Conservation (phyloP, 441 rosid species). For the Viola pubescens region DNA sequence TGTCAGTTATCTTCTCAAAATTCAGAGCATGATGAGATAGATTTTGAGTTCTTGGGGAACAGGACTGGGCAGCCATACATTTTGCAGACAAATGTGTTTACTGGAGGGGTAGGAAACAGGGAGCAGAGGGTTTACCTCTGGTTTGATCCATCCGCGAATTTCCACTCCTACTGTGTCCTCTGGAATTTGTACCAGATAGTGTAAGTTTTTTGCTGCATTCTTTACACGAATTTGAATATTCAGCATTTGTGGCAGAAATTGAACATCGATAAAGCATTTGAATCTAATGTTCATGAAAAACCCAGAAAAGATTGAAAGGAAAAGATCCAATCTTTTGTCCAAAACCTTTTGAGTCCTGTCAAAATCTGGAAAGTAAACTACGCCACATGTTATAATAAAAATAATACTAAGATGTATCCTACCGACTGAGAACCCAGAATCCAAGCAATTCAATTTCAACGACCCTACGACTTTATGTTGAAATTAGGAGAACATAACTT, state of each 20-base stretch:
- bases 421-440: too few species aligned
- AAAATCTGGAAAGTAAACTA: too few species aligned
- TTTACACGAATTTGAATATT: not conserved
- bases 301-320: not conserved
- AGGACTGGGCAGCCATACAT: conserved; percentile 58
- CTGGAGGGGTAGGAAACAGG: conserved; percentile 48
- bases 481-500: not conserved
- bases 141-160: conserved; percentile 47
- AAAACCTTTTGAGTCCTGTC: too few species aligned
- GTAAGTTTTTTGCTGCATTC: conserved; percentile 11
- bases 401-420: too few species aligned
- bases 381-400: too few species aligned
- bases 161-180: conserved; percentile 45
- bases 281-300: too few species aligned
- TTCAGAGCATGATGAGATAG: conserved; percentile 65
- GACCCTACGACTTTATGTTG: not conserved
- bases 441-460: not conserved
- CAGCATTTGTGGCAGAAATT: too few species aligned
- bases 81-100: conserved; percentile 56
- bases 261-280: too few species aligned
- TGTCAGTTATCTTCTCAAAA: conserved; percentile 69
- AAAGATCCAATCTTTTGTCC: not conserved
- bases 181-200: conserved; percentile 58
- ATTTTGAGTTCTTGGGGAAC: conserved; percentile 66
- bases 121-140: conserved; percentile 57